A percentile compares a stretch with the other conserved stretches of the same genome.
Evolutionary conservation across 1,139 yeast genomes (phyloP).

Genomic region (Yamadazyma sp.): DNA sequence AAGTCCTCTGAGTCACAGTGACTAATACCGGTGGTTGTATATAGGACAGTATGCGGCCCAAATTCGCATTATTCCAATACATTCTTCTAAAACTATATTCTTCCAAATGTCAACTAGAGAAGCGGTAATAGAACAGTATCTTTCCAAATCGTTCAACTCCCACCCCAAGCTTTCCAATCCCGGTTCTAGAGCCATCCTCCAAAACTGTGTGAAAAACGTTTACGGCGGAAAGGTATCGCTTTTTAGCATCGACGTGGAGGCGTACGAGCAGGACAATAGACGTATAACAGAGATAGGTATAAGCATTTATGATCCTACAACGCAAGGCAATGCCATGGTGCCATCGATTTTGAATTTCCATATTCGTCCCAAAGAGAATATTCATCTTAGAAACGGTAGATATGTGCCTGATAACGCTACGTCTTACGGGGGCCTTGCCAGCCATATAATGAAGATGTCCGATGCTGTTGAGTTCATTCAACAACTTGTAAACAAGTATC

Average conservation of each 20-base stretch:
- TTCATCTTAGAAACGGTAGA: slow-evolving; percentile 49
- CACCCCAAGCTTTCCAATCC: slow-evolving; percentile 16
- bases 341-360: slow-evolving; percentile 56
- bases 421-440: slow-evolving; percentile 56
- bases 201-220: slow-evolving; percentile 16
- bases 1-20: not conserved
- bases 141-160: slow-evolving; percentile 1
- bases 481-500: slow-evolving; percentile 42
- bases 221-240: slow-evolving; percentile 37
- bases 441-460: slow-evolving; percentile 39
- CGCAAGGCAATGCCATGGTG: slow-evolving; percentile 33
- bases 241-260: slow-evolving; percentile 65
- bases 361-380: slow-evolving; percentile 53
- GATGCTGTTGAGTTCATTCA: slow-evolving; percentile 43
- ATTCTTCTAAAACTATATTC: too few species aligned
- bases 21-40: too few species aligned
- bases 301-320: slow-evolving; percentile 62
- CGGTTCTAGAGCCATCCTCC: slow-evolving; percentile 13
- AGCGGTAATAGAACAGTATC: slow-evolving; percentile 1
- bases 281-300: slow-evolving; percentile 68
- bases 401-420: slow-evolving; percentile 64
- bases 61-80: too few species aligned
- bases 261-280: slow-evolving; percentile 51
- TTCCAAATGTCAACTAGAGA: slow-evolving; percentile 1
- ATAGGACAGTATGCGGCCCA: too few species aligned